These are phyloP conservation scores for Osmozyma mogii DNA, from an alignment of 805 yeast species.

Conservation along the genomic window DNA sequence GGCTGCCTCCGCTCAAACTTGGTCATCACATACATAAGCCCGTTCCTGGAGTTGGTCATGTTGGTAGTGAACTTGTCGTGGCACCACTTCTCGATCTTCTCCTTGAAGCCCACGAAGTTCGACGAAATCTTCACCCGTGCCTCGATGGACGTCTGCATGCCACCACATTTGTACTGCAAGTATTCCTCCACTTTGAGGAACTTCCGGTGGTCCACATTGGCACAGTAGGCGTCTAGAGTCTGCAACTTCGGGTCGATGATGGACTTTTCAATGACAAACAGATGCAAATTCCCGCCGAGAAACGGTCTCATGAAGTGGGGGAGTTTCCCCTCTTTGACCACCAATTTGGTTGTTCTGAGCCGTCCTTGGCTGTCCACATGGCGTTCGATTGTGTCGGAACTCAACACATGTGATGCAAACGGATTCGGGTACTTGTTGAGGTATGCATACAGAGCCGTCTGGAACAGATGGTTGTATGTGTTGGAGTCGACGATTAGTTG, in stretches of 20 bases:
- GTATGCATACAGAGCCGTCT: constrained; percentile 68
- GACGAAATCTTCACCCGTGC: constrained; percentile 64
- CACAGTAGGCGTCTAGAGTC: constrained; percentile 59
- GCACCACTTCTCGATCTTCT: constrained; percentile 79
- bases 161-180: constrained; percentile 40
- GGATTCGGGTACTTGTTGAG: constrained; percentile 64
- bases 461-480: constrained; percentile 55
- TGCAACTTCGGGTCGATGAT: constrained; percentile 55
- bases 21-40: constrained; percentile 74
- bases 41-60: constrained; percentile 56
- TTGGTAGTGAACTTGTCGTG: constrained; percentile 61
- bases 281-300: constrained; percentile 52
- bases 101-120: constrained; percentile 60
- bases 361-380: constrained; percentile 54
- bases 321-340: constrained; percentile 70
- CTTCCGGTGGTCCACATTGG: constrained; percentile 77
- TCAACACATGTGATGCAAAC: constrained; percentile 73
- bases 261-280: constrained; percentile 78
- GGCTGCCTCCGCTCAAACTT: constrained; percentile 39
- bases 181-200: constrained; percentile 75
- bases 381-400: constrained; percentile 68
- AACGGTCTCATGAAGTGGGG: constrained; percentile 76
- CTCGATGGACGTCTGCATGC: constrained; percentile 36
- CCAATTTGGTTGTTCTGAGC: constrained; percentile 63
- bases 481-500: constrained; percentile 50